phyloP scores from a whole-genome alignment of 257 asterid species.

The Echites panduratus region DNA sequence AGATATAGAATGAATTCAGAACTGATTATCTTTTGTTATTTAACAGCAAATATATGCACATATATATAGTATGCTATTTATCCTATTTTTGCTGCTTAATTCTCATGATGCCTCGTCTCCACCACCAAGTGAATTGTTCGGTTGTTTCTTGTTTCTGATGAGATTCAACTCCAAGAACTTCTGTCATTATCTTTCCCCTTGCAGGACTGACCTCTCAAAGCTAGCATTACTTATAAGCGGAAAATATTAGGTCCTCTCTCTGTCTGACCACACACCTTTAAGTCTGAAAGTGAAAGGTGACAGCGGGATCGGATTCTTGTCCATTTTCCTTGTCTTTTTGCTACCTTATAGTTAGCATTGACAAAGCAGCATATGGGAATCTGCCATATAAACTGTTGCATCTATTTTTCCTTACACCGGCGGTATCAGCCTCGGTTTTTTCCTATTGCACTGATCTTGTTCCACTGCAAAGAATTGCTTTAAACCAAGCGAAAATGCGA shows the following conservation, averaged over 20 bases:
- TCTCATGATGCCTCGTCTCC: not conserved
- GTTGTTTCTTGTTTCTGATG: no score
- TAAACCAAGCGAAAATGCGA: no score
- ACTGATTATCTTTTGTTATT: not conserved
- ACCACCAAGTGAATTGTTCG: no score
- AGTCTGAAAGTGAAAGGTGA: not conserved
- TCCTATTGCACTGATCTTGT: not conserved
- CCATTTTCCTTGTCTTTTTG: not conserved
- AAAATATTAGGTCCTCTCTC: not conserved
- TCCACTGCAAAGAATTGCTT: no score
- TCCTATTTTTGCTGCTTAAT: not conserved
- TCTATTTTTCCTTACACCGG: not conserved
- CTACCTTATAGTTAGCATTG: not conserved
- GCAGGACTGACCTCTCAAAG: not conserved
- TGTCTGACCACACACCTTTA: not conserved
- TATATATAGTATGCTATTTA: not conserved
- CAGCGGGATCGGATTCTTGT: not conserved
- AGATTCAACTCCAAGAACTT: not conserved
- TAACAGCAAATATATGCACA: no score
- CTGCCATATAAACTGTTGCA: not conserved
- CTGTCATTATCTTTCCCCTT: not conserved
- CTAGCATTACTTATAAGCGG: not conserved
- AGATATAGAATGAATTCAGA: constrained; percentile 15
- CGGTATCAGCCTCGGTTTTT: not conserved
- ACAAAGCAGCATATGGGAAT: not conserved